These are phyloP conservation scores for Lodderomyces orthopsilosis DNA, from an alignment of 1,139 yeast genomes.

Conservation along the genomic window DNA sequence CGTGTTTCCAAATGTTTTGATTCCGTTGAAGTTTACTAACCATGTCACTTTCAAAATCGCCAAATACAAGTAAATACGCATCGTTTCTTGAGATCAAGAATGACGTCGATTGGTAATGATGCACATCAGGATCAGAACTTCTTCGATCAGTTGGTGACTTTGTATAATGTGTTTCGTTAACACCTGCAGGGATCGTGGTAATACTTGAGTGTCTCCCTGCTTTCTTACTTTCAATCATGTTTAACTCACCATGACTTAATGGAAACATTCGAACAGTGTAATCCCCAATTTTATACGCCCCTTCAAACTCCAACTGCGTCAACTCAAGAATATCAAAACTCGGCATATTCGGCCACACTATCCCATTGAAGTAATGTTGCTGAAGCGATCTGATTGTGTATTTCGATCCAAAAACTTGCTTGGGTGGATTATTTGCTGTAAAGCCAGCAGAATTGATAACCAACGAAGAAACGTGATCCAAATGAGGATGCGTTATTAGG, in stretches of 20 bases:
- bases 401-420: constrained; percentile 49
- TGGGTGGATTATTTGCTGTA: constrained; percentile 24
- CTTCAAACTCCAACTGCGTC: constrained; percentile 18
- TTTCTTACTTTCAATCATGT: constrained; percentile 6
- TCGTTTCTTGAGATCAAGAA: constrained; percentile 38
- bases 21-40: constrained; percentile 45
- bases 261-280: constrained; percentile 33
- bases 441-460: constrained; percentile 71
- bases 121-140: background rate
- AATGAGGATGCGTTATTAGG: constrained; percentile 77
- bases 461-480: constrained; percentile 74
- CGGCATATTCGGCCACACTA: constrained; percentile 76
- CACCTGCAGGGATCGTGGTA: constrained; percentile 9
- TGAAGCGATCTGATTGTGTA: constrained; percentile 54
- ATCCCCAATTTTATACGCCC: constrained; percentile 17
- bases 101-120: constrained; percentile 42
- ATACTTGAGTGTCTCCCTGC: constrained; percentile 8
- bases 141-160: background rate
- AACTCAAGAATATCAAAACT: constrained; percentile 30
- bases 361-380: constrained; percentile 65
- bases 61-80: constrained; percentile 54
- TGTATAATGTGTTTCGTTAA: constrained; percentile 3
- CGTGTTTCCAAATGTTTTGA: constrained; percentile 51
- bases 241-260: constrained; percentile 39
- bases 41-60: constrained; percentile 75